Evolutionary conservation across 2,329 filamentous ascomycete species (phyloP).

Genomic region (Microdochium trichocladiopsis): DNA sequence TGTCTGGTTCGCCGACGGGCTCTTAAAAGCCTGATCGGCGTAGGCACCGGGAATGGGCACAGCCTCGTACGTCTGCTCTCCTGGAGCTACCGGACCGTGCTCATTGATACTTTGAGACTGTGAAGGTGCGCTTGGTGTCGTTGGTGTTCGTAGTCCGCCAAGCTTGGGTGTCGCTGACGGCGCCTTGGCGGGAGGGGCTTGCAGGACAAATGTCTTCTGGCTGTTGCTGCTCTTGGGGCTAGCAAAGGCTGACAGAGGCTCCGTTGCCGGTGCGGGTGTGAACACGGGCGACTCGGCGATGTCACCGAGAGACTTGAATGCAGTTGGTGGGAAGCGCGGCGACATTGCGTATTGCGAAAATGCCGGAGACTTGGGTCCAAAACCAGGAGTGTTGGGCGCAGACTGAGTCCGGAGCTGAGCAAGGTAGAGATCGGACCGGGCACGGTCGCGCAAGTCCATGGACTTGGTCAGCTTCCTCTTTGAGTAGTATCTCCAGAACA

Average conservation of each 20-base stretch:
- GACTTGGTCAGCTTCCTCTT: constrained; percentile 94
- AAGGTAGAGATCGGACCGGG: constrained; percentile 90
- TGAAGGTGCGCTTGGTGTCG: constrained; percentile 28
- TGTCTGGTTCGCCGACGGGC: constrained; percentile 37
- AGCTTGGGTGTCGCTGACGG: constrained; percentile 70
- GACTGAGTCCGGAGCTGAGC: constrained; percentile 78
- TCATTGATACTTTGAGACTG: constrained; percentile 40
- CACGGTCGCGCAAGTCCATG: constrained; percentile 92
- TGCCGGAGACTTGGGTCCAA: constrained; percentile 61
- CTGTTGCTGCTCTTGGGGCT: constrained; percentile 3
- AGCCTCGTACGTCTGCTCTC: constrained; percentile 76
- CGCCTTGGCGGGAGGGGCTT: constrained; percentile 74
- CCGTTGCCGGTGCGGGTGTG: constrained; percentile 49
- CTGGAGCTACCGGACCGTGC: constrained; percentile 63
- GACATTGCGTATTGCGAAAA: constrained; percentile 49
- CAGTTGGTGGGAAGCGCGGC: constrained; percentile 52
- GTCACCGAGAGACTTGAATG: constrained; percentile 43
- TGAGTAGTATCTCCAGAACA: constrained; percentile 97
- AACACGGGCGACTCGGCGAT: constrained; percentile 38
- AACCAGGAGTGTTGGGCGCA: constrained; percentile 89
- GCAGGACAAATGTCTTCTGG: constrained; percentile 70
- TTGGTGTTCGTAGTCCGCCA: constrained; percentile 50
- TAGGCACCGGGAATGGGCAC: constrained; percentile 91
- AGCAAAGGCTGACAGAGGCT: constrained; percentile 56
- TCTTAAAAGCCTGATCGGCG: constrained; percentile 45